Conservation (phyloP, 257 asterid genomes). For the Solanum piurae region DNA sequence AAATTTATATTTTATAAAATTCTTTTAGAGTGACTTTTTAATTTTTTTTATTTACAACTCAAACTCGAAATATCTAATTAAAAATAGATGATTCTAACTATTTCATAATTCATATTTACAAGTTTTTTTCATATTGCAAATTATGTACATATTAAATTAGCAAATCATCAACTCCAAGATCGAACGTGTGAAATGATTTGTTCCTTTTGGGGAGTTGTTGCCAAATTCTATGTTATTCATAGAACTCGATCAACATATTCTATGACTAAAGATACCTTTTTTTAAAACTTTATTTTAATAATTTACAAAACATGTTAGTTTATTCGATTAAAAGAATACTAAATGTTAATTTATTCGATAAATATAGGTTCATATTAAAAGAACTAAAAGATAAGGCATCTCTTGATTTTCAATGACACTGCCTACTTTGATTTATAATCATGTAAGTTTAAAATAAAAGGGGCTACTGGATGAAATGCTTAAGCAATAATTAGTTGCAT, state of each 20-base stretch:
- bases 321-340: neutral
- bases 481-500: neutral
- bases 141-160: too few relatives aligned
- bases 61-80: too few relatives aligned
- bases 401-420: neutral
- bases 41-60: too few relatives aligned
- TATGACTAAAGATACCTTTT: neutral
- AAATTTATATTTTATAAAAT: neutral
- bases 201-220: neutral
- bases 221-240: neutral
- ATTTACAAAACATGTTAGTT: neutral
- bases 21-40: neutral
- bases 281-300: neutral
- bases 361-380: neutral
- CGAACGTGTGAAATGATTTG: neutral
- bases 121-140: neutral
- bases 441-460: neutral
- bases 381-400: neutral
- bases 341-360: neutral
- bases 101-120: too few relatives aligned
- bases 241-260: neutral
- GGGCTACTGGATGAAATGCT: neutral
- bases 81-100: too few relatives aligned
- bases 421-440: neutral
- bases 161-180: neutral